Base-by-base conservation (phyloP, 805 yeast species). In the Metschnikowia vanudenii region DNA sequence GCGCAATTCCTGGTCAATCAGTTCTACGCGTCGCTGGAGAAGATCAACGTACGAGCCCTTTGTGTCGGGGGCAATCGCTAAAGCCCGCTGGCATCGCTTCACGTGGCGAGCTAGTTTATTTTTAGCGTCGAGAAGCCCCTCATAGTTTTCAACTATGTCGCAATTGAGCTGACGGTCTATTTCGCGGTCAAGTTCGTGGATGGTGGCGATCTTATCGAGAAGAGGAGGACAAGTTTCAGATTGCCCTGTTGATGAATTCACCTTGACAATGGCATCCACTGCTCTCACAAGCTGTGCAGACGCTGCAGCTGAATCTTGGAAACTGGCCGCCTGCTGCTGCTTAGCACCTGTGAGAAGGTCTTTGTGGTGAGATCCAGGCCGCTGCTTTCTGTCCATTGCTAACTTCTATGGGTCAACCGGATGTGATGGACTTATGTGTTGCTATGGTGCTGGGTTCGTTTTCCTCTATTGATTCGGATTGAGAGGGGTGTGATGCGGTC, bases 1-100 rank as follows among this genome's bases (percentile, higher is more conserved):
- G 39, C 96, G 65, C 16, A 90, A 64, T 41, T 83, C 82, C 52
- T 84, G 85, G 62, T 89, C 96, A 2, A 87, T 58, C 13, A 75
- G 50, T 59, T 89, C 97, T 0, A 88, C 81, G 54, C 80, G 72
- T 36, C 47, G 48, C 49, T 61, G 57, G n/a, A 55, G 40, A 5
- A 45, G 31, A 26, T 54, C 56, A 20, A 55, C 57, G 30, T 43
- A 47, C 11, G 51, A 45, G 4, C 33, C 49, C 10, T 19, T 17
- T 8, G 42, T 16, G 19, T 44, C 53, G 13, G 20, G 22, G 20
- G 37, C 38, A 34, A 52, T 36, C 4, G 55, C 53, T 16, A 55
- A 36, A 6, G 47, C 46, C 29, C 57, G 44, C 20, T 39, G 44
- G 2, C 46, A 33, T 9, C 50, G 28, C 22, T 41, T 34, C 29